Evolutionary conservation across 2,329 filamentous ascomycete species (phyloP).

Genomic region (Arachnomyces sp.): DNA sequence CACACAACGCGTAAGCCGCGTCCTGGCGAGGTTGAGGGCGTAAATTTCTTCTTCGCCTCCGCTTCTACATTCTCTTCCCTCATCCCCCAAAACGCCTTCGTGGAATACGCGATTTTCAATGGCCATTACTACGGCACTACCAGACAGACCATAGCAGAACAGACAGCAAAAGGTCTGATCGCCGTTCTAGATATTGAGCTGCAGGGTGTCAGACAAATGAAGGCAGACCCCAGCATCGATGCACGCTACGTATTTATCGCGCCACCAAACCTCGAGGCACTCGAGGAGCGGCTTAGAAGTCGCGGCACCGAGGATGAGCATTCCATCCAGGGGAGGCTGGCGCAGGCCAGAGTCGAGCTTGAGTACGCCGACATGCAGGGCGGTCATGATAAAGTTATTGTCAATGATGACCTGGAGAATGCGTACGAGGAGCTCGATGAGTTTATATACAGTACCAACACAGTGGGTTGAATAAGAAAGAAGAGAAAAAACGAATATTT

Average conservation of each 20-base stretch:
- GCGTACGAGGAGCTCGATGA: conserved; percentile 44
- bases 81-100: conserved; percentile 58
- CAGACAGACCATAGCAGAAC: conserved; percentile 34
- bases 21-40: conserved; percentile 62
- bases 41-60: conserved; percentile 67
- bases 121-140: conserved; percentile 76
- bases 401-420: conserved; percentile 53
- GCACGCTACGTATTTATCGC: conserved; percentile 74
- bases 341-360: conserved; percentile 61
- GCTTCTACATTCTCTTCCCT: conserved; percentile 56
- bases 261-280: conserved; percentile 61
- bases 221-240: conserved; percentile 54
- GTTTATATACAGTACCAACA: conserved; percentile 19
- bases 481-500: too few relatives aligned
- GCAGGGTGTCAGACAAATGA: conserved; percentile 81
- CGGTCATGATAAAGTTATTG: conserved; percentile 53
- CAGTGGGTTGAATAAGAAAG: too few relatives aligned
- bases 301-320: conserved; percentile 66
- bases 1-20: conserved; percentile 66
- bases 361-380: conserved; percentile 59
- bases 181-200: conserved; percentile 89
- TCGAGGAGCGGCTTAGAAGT: conserved; percentile 63
- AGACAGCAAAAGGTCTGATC: conserved; percentile 36
- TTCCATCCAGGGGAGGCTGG: conserved; percentile 56
- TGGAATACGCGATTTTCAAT: conserved; percentile 74